Conservation (phyloP, 2,329 filamentous ascomycete genomes). For the Aspergillus piperis region DNA sequence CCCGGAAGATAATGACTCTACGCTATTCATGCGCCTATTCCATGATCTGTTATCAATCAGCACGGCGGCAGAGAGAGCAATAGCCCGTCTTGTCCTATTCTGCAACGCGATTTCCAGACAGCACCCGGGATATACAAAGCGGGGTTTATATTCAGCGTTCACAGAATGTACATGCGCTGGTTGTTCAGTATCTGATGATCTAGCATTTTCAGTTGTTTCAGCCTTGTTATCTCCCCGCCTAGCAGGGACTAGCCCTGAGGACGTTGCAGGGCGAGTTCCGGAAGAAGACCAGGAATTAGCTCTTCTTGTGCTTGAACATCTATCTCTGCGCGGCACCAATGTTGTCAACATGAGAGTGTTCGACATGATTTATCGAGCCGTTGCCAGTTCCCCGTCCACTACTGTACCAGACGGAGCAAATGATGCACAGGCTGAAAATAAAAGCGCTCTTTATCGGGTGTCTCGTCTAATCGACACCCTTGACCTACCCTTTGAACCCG, state of each 20-base stretch:
- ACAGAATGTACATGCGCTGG: conserved; percentile 37
- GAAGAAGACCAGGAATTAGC: conserved; percentile 38
- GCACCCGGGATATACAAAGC: conserved; percentile 42
- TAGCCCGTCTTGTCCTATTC: conserved; percentile 39
- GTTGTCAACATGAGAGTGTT: conserved; percentile 52
- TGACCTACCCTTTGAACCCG: conserved; percentile 31
- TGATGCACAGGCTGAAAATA: neutral
- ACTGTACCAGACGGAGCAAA: conserved; percentile 2
- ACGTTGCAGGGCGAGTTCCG: conserved; percentile 19
- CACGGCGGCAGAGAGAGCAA: conserved; percentile 32
- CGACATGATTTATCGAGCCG: conserved; percentile 41
- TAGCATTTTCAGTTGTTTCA: conserved; percentile 40
- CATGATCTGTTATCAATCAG: conserved; percentile 34
- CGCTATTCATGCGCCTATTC: conserved; percentile 46
- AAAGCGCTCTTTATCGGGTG: conserved; percentile 19
- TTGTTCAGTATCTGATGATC: conserved; percentile 35
- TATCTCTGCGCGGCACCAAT: conserved; percentile 44
- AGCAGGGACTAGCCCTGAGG: neutral
- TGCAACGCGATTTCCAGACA: conserved; percentile 41
- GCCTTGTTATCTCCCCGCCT: conserved; percentile 36
- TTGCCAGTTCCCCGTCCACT: conserved; percentile 45
- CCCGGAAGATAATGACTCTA: conserved; percentile 41
- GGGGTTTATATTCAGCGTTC: conserved; percentile 36
- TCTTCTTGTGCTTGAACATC: conserved; percentile 44
- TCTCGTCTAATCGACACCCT: conserved; percentile 33